Conservation (phyloP, 805 yeast genomes). For the Dipodascus geniculatus region DNA sequence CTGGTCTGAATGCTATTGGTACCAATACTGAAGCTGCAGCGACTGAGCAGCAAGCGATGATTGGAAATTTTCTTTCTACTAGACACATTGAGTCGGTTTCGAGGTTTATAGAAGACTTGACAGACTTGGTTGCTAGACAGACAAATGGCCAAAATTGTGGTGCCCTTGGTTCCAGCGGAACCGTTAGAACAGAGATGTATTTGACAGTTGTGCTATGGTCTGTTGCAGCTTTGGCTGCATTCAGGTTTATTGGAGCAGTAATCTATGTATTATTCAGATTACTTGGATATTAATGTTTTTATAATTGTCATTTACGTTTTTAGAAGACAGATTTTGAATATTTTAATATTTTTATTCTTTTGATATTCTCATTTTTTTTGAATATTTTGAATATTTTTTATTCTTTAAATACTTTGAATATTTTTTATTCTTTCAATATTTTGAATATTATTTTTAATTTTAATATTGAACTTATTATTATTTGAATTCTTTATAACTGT, state of each 20-base stretch:
- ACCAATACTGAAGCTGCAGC: constrained; percentile 22
- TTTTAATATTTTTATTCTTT: no score
- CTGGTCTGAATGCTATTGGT: constrained; percentile 44
- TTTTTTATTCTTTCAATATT: no score
- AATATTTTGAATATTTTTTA: no score
- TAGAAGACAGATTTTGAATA: not conserved
- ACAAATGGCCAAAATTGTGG: constrained; percentile 9
- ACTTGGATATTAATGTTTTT: constrained; percentile 17
- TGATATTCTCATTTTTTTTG: no score
- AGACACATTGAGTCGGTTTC: constrained; percentile 23
- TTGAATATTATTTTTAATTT: no score
- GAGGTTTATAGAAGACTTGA: constrained; percentile 35
- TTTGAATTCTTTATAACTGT: no score
- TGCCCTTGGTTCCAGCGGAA: constrained; percentile 9
- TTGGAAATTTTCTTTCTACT: not conserved
- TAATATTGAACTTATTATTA: no score
- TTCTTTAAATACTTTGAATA: no score
- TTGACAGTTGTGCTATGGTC: constrained; percentile 83
- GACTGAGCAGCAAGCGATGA: constrained; percentile 5
- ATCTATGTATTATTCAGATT: constrained; percentile 37
- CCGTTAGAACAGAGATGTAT: constrained; percentile 34
- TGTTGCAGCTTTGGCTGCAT: constrained; percentile 81
- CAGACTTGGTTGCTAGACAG: not conserved
- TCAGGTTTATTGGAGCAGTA: constrained; percentile 67
- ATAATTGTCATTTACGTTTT: not conserved